These are phyloP conservation scores for Obelidium mucronatum DNA, from an alignment of 192 early-diverging fungal species.

Conservation along the genomic window DNA sequence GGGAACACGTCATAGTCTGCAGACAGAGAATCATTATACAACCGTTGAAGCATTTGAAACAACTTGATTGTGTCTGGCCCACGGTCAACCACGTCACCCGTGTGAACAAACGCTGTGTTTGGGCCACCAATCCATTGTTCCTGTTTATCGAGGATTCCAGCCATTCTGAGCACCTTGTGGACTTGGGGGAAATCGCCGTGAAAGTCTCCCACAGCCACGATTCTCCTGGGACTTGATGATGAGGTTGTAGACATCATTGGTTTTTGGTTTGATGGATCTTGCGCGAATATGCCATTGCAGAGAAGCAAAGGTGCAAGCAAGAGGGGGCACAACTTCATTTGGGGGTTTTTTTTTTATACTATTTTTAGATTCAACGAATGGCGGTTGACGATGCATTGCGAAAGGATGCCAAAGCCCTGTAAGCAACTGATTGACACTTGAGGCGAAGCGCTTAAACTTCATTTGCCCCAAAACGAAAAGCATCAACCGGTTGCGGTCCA, in stretches of 20 bases:
- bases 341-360: neutral
- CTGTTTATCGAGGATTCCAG: constrained; percentile 63
- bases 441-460: neutral
- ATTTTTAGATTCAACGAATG: neutral
- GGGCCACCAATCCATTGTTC: constrained; percentile 64
- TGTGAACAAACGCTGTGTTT: constrained; percentile 70
- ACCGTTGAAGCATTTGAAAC: constrained; percentile 65
- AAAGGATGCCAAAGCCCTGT: neutral
- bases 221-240: neutral
- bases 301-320: too few relatives aligned
- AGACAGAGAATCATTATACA: constrained; percentile 62
- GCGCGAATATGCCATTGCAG: neutral
- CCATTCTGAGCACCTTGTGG: constrained; percentile 60
- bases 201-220: constrained; percentile 64
- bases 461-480: constrained; percentile 39
- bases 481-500: constrained; percentile 80
- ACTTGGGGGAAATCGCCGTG: constrained; percentile 70
- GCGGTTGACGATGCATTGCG: neutral
- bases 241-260: neutral
- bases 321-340: neutral
- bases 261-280: neutral
- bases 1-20: constrained; percentile 60
- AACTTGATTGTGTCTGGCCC: constrained; percentile 75
- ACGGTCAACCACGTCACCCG: constrained; percentile 80
- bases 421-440: too few relatives aligned